A percentile compares a stretch with the other conserved stretches of the same genome.
Evolutionary conservation across 768 basidiomycete genomes (phyloP).

Genomic region (Hydnomerulius pinastri): DNA sequence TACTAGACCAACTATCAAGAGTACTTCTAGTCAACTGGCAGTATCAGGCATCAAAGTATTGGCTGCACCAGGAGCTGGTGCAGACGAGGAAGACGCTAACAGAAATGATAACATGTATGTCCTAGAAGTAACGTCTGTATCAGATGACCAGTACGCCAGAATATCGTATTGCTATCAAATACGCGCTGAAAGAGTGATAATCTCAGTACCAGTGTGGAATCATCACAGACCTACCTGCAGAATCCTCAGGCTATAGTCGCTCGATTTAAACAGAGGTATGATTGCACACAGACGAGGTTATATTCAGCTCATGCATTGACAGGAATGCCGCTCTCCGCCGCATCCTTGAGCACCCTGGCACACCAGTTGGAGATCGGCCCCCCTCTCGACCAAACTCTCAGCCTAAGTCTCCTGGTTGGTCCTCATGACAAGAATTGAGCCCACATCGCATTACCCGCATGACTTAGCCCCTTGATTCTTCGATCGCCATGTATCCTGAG

Average conservation of each 20-base stretch:
- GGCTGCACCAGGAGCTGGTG: slow-evolving; percentile 72
- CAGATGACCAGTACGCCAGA: slow-evolving; percentile 45
- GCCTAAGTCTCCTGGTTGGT: slow-evolving; percentile 10
- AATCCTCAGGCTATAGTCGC: slow-evolving; percentile 54
- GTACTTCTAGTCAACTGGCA: slow-evolving; percentile 47
- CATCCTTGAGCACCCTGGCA: slow-evolving; percentile 54
- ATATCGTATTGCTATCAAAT: not conserved
- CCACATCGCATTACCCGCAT: not conserved
- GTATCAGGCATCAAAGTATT: slow-evolving; percentile 64
- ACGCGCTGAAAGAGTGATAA: slow-evolving; percentile 7
- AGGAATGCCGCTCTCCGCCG: slow-evolving; percentile 59
- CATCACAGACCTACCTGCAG: slow-evolving; percentile 29
- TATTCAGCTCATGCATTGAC: slow-evolving; percentile 12
- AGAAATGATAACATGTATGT: slow-evolving; percentile 76
- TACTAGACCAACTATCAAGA: slow-evolving; percentile 49
- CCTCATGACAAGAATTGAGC: not conserved
- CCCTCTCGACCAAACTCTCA: slow-evolving; percentile 8
- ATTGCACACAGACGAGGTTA: not conserved
- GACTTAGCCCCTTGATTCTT: not conserved
- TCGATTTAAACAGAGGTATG: slow-evolving; percentile 70
- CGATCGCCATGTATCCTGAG: not conserved
- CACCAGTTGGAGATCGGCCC: slow-evolving; percentile 1
- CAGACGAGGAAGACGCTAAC: slow-evolving; percentile 45
- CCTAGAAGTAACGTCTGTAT: slow-evolving; percentile 58
- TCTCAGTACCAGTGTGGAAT: slow-evolving; percentile 19